These are phyloP conservation scores for Coccomyxa subellipsoidea DNA, from an alignment of 163 green algal species.

Conservation along the genomic window DNA sequence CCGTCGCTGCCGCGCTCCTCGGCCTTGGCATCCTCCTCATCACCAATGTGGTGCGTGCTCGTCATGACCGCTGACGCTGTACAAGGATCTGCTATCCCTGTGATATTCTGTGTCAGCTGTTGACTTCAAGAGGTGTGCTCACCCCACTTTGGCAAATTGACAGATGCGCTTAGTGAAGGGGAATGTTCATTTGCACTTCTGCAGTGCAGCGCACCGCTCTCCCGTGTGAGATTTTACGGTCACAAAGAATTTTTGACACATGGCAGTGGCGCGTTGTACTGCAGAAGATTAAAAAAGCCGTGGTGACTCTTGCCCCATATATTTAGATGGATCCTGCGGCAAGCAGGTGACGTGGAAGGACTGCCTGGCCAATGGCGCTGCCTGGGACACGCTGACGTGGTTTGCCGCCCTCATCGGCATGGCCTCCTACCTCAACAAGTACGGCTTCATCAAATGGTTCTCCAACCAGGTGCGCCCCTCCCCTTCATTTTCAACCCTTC, in stretches of 20 bases:
- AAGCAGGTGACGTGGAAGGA: conserved; percentile 83
- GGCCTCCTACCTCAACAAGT: conserved; percentile 98
- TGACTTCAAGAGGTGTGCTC: no score
- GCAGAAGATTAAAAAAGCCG: no score
- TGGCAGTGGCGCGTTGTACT: no score
- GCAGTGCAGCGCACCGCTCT: neutral
- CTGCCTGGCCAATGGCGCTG: conserved; percentile 82
- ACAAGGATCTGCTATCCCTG: no score
- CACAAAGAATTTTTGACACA: no score
- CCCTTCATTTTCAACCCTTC: neutral
- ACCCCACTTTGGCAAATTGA: no score
- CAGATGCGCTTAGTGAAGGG: no score
- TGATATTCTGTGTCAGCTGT: no score
- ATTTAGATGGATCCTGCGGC: no score
- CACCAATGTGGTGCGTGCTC: conserved; percentile 65
- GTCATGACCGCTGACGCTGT: neutral
- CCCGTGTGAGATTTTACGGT: neutral
- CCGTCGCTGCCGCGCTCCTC: conserved; percentile 86
- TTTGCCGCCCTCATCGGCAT: conserved; percentile 98
- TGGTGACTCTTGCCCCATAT: no score
- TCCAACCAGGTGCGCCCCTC: conserved; percentile 58
- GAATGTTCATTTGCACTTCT: no score
- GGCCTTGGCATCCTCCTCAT: conserved; percentile 92
- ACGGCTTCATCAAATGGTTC: conserved; percentile 96
- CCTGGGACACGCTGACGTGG: conserved; percentile 99